phyloP scores from a whole-genome alignment of 2,329 filamentous ascomycete species.

The Aspergillus japonicus region DNA sequence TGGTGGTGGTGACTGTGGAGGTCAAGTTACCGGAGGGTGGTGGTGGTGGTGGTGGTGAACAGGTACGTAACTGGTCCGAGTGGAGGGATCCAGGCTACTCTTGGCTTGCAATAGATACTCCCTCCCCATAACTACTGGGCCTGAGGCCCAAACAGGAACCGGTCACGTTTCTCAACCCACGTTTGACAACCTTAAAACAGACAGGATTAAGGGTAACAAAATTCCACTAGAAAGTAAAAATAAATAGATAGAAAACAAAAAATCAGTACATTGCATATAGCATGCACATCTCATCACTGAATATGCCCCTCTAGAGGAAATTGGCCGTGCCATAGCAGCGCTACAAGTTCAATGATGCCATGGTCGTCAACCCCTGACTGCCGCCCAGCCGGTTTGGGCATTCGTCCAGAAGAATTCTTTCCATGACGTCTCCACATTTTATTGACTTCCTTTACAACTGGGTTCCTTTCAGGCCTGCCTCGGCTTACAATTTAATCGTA shows the following conservation, averaged over 20 bases:
- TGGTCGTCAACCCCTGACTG: not conserved
- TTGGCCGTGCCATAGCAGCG: not conserved
- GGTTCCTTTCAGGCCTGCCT: not conserved
- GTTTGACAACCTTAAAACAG: no score
- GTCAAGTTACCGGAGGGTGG: not conserved
- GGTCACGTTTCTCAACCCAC: no score
- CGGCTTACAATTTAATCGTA: not conserved
- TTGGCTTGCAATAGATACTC: not conserved
- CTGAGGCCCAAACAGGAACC: no score
- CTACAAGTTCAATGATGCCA: not conserved
- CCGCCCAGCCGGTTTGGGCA: not conserved
- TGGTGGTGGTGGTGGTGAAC: conserved; percentile 1
- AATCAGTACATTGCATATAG: no score
- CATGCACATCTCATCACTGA: no score
- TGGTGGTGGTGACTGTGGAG: not conserved
- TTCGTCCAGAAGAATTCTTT: not conserved
- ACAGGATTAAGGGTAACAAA: no score
- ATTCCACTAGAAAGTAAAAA: no score
- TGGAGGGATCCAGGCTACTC: conserved; percentile 4
- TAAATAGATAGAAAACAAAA: no score
- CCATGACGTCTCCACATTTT: not conserved
- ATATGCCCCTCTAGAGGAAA: not conserved
- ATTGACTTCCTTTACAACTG: not conserved
- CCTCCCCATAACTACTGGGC: no score
- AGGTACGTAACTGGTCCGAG: conserved; percentile 9